These are phyloP conservation scores for Penicillium waksmanii DNA, from an alignment of 495 filamentous ascomycete genomes.

Conservation along the genomic window DNA sequence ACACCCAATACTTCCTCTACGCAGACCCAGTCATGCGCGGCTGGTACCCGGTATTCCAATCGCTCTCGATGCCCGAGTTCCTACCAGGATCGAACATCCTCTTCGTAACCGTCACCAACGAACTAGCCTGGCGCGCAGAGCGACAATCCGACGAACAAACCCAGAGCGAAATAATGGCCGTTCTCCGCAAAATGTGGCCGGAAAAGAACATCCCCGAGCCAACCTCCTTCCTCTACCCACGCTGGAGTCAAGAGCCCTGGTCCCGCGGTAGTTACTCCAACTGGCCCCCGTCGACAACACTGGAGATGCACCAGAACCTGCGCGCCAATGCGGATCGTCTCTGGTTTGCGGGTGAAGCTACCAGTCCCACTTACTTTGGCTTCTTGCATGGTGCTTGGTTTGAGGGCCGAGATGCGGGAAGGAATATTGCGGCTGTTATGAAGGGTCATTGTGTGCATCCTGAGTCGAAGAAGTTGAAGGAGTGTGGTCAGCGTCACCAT, in stretches of 20 bases:
- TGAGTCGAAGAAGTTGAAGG: slow-evolving; percentile 12
- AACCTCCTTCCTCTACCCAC: slow-evolving; percentile 68
- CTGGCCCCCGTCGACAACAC: slow-evolving; percentile 68
- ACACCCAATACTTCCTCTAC: slow-evolving; percentile 75
- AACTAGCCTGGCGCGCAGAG: slow-evolving; percentile 66
- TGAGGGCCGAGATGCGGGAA: slow-evolving; percentile 61
- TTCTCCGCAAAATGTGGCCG: slow-evolving; percentile 72
- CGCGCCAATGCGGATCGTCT: slow-evolving; percentile 68
- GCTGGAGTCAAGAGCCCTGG: slow-evolving; percentile 71
- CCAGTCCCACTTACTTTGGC: slow-evolving; percentile 70
- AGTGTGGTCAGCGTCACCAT: slow-evolving; percentile 17
- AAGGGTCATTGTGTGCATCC: slow-evolving; percentile 13
- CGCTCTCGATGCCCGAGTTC: slow-evolving; percentile 62
- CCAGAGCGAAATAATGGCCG: slow-evolving; percentile 61
- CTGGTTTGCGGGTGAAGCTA: slow-evolving; percentile 75
- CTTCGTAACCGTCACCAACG: slow-evolving; percentile 68
- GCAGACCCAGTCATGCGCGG: slow-evolving; percentile 65
- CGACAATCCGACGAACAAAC: slow-evolving; percentile 64
- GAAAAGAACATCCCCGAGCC: slow-evolving; percentile 65
- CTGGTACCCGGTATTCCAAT: slow-evolving; percentile 75
- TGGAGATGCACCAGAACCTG: slow-evolving; percentile 74
- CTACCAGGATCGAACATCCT: slow-evolving; percentile 66
- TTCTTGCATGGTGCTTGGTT: slow-evolving; percentile 73
- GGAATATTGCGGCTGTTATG: slow-evolving; percentile 51
- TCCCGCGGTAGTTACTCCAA: slow-evolving; percentile 74